Evolutionary conservation across 306 rosid species (phyloP), one percentile per base, ranked within the genome.

Genomic region (Trifolium pratense): DNA sequence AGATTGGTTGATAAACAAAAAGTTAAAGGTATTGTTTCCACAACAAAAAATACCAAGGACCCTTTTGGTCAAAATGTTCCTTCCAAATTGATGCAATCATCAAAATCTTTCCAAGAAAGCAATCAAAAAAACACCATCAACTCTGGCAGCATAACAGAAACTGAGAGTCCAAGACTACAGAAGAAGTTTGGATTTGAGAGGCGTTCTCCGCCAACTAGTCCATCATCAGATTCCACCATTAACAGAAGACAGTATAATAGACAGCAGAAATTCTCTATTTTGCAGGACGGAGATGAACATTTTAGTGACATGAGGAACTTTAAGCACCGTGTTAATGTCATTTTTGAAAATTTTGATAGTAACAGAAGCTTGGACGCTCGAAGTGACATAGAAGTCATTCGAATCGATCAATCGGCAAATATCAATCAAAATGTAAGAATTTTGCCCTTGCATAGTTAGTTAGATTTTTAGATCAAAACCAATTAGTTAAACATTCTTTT

Each of bases 101-200:
- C 78, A 16, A 88, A 73, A 76, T 74, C 74, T 72, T 53, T 60
- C 20, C 89, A 56, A 17, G 67, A 73, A 17, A 51, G 34, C 36
- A 68, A 59, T 39, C 87, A 70, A 75, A 87, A 79, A 73, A 79
- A 74, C 52, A 70, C 39, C 18, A 67, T 42, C 17, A 78, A 65
- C 78, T 69, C 83, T 36, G 78, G 81, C 31, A 63, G 58, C 66
- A 73, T 56, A 70, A 80, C 83, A 62, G 82, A 77, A 60, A 61
- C 77, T 12, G 74, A 74, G 14, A 89, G 94, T 89, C 90, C 94
- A 6, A 87, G 90, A 81, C 42, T 73, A 55, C 89, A 77, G 12
- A 85, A 85, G 69, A 84, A 79, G 79, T 74, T 81, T 71, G 91
- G 84, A 31, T 46, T 83, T 83, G 96, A 89, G 68, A 91, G 81